These are phyloP conservation scores for Magnaporthiopsis incrustans DNA, from an alignment of 2,329 filamentous ascomycete genomes.

Conservation along the genomic window DNA sequence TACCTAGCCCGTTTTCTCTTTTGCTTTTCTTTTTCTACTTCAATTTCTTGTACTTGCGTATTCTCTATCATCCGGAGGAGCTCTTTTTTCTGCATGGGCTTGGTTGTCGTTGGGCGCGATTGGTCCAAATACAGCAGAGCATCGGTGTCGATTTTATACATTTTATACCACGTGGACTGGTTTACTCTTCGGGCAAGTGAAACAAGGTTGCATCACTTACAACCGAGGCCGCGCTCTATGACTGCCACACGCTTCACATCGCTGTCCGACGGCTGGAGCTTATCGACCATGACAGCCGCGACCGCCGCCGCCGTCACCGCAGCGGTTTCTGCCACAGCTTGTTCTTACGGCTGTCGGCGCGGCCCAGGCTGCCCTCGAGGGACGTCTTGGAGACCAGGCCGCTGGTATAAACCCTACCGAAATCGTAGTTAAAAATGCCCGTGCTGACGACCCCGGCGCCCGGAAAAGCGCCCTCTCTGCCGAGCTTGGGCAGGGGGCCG, in stretches of 20 bases:
- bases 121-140: background rate
- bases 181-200: too few species aligned
- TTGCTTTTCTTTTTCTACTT: background rate
- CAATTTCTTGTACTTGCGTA: background rate
- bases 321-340: conserved; percentile 26
- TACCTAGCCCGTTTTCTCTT: background rate
- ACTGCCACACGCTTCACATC: too few species aligned
- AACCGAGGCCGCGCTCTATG: too few species aligned
- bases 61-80: background rate
- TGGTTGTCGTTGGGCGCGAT: background rate
- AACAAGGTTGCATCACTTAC: too few species aligned
- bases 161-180: too few species aligned
- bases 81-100: background rate
- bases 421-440: conserved; percentile 21
- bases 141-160: background rate
- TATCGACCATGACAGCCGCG: conserved; percentile 12
- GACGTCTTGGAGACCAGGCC: background rate
- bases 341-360: conserved; percentile 30
- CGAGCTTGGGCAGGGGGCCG: conserved; percentile 15
- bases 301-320: conserved; percentile 26
- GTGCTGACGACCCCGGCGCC: conserved; percentile 23
- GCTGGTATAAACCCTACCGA: conserved; percentile 13
- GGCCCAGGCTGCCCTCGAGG: background rate
- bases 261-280: background rate
- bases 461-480: conserved; percentile 14